Evolutionary conservation across 345 rosid genomes (phyloP).

Genomic region (Litchi chinensis): DNA sequence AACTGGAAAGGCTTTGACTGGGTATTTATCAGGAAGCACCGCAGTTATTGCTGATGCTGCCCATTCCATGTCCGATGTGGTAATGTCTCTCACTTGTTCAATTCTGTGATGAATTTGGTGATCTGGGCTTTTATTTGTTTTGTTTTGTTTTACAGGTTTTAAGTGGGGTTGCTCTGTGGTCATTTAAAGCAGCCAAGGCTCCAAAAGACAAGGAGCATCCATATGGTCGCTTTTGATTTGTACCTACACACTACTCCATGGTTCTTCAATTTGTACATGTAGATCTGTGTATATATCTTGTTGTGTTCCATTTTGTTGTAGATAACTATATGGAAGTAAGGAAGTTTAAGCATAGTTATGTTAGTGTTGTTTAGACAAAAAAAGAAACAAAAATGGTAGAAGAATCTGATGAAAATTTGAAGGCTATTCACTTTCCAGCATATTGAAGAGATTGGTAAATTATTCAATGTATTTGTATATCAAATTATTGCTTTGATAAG

Average conservation of each 20-base stretch:
- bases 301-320: not conserved
- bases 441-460: no score
- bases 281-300: not conserved
- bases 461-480: no score
- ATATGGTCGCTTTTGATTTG: constrained; percentile 72
- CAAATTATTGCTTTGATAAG: no score
- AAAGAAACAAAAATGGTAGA: not conserved
- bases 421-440: no score
- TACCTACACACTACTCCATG: constrained; percentile 45
- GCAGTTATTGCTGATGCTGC: constrained; percentile 75
- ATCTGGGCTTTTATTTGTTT: not conserved
- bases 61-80: constrained; percentile 72
- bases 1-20: constrained; percentile 63
- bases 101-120: not conserved
- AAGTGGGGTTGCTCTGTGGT: constrained; percentile 80
- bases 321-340: not conserved
- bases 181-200: constrained; percentile 82
- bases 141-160: constrained; percentile 54
- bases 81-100: constrained; percentile 17
- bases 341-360: not conserved
- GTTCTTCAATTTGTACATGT: constrained; percentile 1
- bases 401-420: not conserved
- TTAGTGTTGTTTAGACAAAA: not conserved
- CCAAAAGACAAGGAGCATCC: constrained; percentile 95
- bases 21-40: constrained; percentile 66